Evolutionary conservation across 192 early-diverging fungal genomes (phyloP), one percentile per base, ranked within the genome.

Genomic region (Rhizophagus prolifer): DNA sequence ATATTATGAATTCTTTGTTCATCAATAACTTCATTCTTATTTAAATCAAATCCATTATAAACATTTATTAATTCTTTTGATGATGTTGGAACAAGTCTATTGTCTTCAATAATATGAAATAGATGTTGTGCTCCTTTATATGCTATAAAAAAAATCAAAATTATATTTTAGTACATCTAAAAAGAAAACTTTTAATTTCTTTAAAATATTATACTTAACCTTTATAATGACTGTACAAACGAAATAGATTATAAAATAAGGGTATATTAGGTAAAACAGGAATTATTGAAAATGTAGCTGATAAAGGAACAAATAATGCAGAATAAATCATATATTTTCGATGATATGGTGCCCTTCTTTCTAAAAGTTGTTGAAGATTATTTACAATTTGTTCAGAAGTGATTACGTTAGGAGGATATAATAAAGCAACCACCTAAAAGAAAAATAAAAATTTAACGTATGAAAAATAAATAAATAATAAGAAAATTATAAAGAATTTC

Each of bases 211-310:
- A 10, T 41, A 60, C 26, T 80, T 82, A 38, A 82, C 92, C 93
- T 91, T 91, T 91, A 80, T 92, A 93, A 64, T 94, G 92, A 78
- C 90, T 92, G 79, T 93, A 94, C 28, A 94, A 84, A 4, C 93
- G 89, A 72, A 92, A 94, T 38, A 91, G 70, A 80, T 94, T 94
- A 79, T 94, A 94, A 36, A 91, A 90, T 21, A 94, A 76, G 0
- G 92, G 92, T 46, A 94, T 89, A 77, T 94, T 94, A 54, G 93
- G 93, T 10, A 94, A 75, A 21, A 94, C 28, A 4, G 93, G 93
- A 4, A 94, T 88, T 68, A 93, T 76, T 6, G 85, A 88, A 85
- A 94, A 94, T 23, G 88, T 78, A 66, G 87, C 85, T 6, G 93
- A 83, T 26, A 93, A 80, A 5, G 93, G 93, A 26, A 94, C 80